A percentile compares a stretch with the other conserved stretches of the same genome.
These are phyloP conservation scores for Stevia rebaudiana DNA, from an alignment of 140 eudicot genomes.

Conservation along the genomic window DNA sequence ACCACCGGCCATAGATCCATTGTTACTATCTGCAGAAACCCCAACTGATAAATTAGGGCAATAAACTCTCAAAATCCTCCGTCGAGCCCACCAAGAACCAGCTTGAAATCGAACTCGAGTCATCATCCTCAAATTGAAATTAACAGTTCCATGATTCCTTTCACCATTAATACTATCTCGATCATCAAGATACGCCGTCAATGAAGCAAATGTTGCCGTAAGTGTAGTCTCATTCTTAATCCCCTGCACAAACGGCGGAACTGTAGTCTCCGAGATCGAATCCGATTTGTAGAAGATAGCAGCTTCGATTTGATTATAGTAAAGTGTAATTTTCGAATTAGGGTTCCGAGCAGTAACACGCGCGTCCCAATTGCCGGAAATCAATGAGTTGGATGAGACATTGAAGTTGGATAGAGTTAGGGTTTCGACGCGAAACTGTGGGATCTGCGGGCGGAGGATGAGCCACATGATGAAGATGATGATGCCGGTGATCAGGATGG, in stretches of 20 bases:
- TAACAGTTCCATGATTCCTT: constrained; percentile 36
- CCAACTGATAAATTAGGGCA: constrained; percentile 46
- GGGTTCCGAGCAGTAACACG: constrained; percentile 55
- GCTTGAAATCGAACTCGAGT: constrained; percentile 55
- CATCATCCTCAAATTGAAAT: constrained; percentile 43
- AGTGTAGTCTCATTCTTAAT: constrained; percentile 38
- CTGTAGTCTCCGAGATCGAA: constrained; percentile 34
- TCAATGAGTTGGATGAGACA: constrained; percentile 23
- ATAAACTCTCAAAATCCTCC: constrained; percentile 52
- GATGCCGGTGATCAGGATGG: constrained; percentile 36
- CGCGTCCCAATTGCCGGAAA: constrained; percentile 47
- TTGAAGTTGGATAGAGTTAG: constrained; percentile 53
- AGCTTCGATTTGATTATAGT: constrained; percentile 48
- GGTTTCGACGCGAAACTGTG: constrained; percentile 49
- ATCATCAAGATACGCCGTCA: constrained; percentile 33
- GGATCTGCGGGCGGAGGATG: constrained; percentile 55
- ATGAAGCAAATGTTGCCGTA: constrained; percentile 41
- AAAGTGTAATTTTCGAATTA: constrained; percentile 51
- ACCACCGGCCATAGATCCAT: constrained; percentile 51
- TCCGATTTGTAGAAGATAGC: constrained; percentile 32
- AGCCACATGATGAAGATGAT: constrained; percentile 52
- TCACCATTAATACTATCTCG: constrained; percentile 36
- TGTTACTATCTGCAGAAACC: constrained; percentile 15
- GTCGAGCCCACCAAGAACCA: constrained; percentile 64
- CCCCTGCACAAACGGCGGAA: constrained; percentile 60